Evolutionary conservation across 352 stramenopile species (phyloP).

Genomic region (Globisporangium parvum): DNA sequence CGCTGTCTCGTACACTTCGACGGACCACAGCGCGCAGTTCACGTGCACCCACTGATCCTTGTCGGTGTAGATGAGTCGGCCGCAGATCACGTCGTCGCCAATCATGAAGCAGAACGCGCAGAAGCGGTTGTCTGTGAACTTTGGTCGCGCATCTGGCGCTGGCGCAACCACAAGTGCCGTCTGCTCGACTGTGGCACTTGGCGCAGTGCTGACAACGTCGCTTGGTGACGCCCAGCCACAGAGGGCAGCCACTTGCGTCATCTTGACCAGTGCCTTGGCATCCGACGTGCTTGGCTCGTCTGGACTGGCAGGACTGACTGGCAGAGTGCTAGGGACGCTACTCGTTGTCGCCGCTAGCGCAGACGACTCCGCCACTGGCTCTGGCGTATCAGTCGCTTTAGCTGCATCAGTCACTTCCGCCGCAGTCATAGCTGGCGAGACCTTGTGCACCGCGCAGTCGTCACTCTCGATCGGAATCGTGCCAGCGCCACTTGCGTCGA

Average conservation of each 20-base stretch:
- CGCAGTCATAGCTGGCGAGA: background rate
- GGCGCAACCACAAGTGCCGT: background rate
- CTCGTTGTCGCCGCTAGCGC: background rate
- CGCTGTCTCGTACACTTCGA: slow-evolving; percentile 87
- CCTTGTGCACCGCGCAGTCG: background rate
- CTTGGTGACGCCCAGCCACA: slow-evolving; percentile 27
- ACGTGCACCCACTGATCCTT: slow-evolving; percentile 88
- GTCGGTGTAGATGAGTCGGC: slow-evolving; percentile 77
- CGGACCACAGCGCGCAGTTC: slow-evolving; percentile 91
- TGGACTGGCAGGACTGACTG: too few relatives aligned
- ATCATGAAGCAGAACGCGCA: slow-evolving; percentile 81
- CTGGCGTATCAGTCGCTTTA: background rate
- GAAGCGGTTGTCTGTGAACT: slow-evolving; percentile 59
- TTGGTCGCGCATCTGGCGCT: background rate
- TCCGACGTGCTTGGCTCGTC: background rate
- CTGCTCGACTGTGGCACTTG: background rate
- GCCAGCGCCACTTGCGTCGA: slow-evolving; percentile 12
- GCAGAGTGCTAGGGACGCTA: background rate
- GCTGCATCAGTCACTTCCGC: background rate
- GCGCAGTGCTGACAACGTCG: background rate
- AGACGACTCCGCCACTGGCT: background rate
- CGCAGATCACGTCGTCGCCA: slow-evolving; percentile 64
- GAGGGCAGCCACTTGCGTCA: slow-evolving; percentile 39
- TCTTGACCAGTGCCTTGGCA: slow-evolving; percentile 8
- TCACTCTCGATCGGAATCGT: background rate